Conservation (phyloP, 2,329 filamentous ascomycete species). For the Cercospora brassicicola region DNA sequence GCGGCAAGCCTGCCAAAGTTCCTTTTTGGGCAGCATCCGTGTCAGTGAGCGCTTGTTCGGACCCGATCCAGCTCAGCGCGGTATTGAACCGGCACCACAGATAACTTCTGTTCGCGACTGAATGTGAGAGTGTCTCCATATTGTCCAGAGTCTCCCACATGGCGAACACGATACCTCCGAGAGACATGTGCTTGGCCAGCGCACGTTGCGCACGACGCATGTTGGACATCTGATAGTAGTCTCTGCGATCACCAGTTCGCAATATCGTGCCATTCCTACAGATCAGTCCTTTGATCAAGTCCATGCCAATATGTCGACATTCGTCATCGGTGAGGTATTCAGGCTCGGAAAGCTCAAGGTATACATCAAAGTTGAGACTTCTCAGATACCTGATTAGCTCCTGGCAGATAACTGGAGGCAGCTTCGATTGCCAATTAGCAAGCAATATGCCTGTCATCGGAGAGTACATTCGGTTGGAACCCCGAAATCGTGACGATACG, state of each 20-base stretch:
- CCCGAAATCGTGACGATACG: slow-evolving; percentile 24
- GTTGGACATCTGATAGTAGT: slow-evolving; percentile 48
- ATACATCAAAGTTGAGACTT: slow-evolving; percentile 44
- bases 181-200: slow-evolving; percentile 49
- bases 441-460: slow-evolving; percentile 46
- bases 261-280: slow-evolving; percentile 46
- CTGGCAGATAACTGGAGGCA: slow-evolving; percentile 36
- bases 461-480: slow-evolving; percentile 37
- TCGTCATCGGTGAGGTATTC: slow-evolving; percentile 42
- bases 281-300: slow-evolving; percentile 38
- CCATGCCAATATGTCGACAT: slow-evolving; percentile 39
- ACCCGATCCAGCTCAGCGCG: slow-evolving; percentile 48
- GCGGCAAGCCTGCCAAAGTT: slow-evolving; percentile 38
- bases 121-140: slow-evolving; percentile 42
- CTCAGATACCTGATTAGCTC: slow-evolving; percentile 40
- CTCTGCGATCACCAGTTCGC: slow-evolving; percentile 44
- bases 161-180: slow-evolving; percentile 46
- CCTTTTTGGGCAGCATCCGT: slow-evolving; percentile 37
- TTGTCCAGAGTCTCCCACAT: slow-evolving; percentile 51
- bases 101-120: slow-evolving; percentile 46
- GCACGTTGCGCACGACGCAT: slow-evolving; percentile 48
- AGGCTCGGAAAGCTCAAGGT: slow-evolving; percentile 46
- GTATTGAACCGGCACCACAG: slow-evolving; percentile 53
- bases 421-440: slow-evolving; percentile 44
- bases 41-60: slow-evolving; percentile 42